Evolutionary conservation across 352 stramenopile genomes (phyloP), one percentile per base, ranked within the genome.

Genomic region (Phytophthora tubulina): DNA sequence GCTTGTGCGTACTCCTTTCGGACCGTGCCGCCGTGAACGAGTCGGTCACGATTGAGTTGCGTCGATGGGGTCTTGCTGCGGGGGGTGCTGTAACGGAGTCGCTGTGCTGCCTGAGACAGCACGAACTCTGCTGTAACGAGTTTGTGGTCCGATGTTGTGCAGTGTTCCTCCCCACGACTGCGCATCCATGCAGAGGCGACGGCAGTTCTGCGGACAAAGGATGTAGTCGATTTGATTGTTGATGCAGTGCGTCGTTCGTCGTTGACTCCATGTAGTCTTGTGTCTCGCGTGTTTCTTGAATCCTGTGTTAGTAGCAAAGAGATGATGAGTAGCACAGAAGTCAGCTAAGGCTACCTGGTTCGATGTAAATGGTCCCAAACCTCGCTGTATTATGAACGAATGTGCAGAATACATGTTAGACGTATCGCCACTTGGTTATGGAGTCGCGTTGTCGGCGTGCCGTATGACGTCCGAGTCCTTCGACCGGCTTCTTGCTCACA

Each of bases 221-320:
- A 21, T 21, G 30, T 39, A 39, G 3, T 36, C 8, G 5, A 53
- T 53, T 27, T 53, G 46, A 7, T 53, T 53, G 30, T 36, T 38
- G 1, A 36, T 53, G 30, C 27, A 39, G 9, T 9, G 15, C 10
- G n/a, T 6, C 17, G 17, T 35, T 5, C 17, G 9, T 6, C 45
- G 17, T 14, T 35, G 27, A 3, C 27, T 53, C 52, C 35, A 59
- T 31, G 52, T 59, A 1, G 52, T 59, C 9, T 36, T 45, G 33
- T 59, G n/a, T 0, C 3, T 42, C 9, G 33, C 52, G 4, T 8
- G 17, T 21, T 59, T 59, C 17, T 17, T 7, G 35, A 33, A 59
- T 13, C 1, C 36, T 27, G 52, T 59, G 17, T 49, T 59, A 36
- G 35, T 59, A 3, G 17, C 35, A 59, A 59, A 59, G 0, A 59